Evolutionary conservation across 257 asterid genomes (phyloP).

Genomic region (Solanum sejunctum): DNA sequence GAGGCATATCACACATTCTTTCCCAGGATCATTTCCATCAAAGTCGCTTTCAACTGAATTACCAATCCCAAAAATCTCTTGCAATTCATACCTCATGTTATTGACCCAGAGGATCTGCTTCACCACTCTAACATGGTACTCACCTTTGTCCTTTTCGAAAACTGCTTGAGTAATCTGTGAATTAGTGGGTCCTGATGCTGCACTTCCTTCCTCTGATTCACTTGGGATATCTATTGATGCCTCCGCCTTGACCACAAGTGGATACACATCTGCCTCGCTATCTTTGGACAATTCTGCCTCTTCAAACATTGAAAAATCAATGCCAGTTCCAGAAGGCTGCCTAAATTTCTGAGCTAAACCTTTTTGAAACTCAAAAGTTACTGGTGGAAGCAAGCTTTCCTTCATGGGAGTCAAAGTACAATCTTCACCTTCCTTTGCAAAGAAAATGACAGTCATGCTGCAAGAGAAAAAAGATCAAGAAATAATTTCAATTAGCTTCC

Average conservation of each 20-base stretch:
- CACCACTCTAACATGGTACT: constrained; percentile 53
- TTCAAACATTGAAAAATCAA: constrained; percentile 56
- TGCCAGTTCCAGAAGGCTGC: constrained; percentile 81
- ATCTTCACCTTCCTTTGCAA: constrained; percentile 86
- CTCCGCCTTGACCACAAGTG: constrained; percentile 85
- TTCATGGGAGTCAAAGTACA: constrained; percentile 61
- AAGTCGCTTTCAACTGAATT: constrained; percentile 61
- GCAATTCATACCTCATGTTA: constrained; percentile 75
- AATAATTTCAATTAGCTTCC: background rate
- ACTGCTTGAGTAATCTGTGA: constrained; percentile 80
- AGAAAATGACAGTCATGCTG: constrained; percentile 83
- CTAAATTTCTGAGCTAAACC: constrained; percentile 85
- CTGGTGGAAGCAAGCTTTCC: constrained; percentile 54
- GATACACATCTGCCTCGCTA: constrained; percentile 51
- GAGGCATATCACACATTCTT: constrained; percentile 86
- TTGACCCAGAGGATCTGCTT: constrained; percentile 80
- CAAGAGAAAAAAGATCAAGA: background rate
- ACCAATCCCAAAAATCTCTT: constrained; percentile 83
- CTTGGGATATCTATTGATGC: constrained; percentile 24
- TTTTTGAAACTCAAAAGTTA: constrained; percentile 51
- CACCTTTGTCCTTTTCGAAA: constrained; percentile 74
- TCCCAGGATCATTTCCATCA: constrained; percentile 67
- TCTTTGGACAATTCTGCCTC: constrained; percentile 48
- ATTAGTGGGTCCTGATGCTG: constrained; percentile 32
- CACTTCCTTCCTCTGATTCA: constrained; percentile 10